Evolutionary conservation across 495 filamentous ascomycete species (phyloP).

Genomic region (Penicillium cinerascens): DNA sequence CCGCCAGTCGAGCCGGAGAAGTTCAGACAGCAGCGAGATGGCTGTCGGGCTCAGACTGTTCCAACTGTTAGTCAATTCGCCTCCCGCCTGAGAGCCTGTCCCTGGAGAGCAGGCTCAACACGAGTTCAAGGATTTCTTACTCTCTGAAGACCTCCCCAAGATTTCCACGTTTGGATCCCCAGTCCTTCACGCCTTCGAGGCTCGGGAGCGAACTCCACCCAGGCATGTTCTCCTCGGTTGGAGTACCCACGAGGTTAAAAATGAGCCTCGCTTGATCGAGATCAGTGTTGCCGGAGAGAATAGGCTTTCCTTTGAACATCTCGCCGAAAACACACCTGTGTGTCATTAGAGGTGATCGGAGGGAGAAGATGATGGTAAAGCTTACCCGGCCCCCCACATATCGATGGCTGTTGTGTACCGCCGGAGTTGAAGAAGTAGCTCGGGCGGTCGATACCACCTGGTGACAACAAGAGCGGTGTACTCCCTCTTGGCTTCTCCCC

Average conservation of each 20-base stretch:
- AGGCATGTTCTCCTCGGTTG: slow-evolving; percentile 90
- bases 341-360: slow-evolving; percentile 10
- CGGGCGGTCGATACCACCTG: slow-evolving; percentile 93
- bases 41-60: slow-evolving; percentile 54
- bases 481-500: slow-evolving; percentile 80
- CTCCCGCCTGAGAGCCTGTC: neutral
- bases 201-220: slow-evolving; percentile 80
- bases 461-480: slow-evolving; percentile 96
- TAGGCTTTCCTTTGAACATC: slow-evolving; percentile 93
- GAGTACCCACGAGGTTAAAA: slow-evolving; percentile 89
- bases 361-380: neutral
- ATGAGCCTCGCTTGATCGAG: slow-evolving; percentile 85
- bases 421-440: slow-evolving; percentile 81
- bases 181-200: slow-evolving; percentile 68
- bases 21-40: slow-evolving; percentile 73
- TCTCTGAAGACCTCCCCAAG: slow-evolving; percentile 69
- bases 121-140: slow-evolving; percentile 32
- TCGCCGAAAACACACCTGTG: slow-evolving; percentile 91
- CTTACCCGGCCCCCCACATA: slow-evolving; percentile 94
- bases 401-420: slow-evolving; percentile 95
- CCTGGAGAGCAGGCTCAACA: neutral
- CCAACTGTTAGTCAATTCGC: slow-evolving; percentile 3
- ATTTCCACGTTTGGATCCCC: slow-evolving; percentile 60
- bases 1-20: slow-evolving; percentile 85
- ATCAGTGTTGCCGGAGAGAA: slow-evolving; percentile 86